Conservation (phyloP, 805 yeast species). For the Candida cerambycidarum region DNA sequence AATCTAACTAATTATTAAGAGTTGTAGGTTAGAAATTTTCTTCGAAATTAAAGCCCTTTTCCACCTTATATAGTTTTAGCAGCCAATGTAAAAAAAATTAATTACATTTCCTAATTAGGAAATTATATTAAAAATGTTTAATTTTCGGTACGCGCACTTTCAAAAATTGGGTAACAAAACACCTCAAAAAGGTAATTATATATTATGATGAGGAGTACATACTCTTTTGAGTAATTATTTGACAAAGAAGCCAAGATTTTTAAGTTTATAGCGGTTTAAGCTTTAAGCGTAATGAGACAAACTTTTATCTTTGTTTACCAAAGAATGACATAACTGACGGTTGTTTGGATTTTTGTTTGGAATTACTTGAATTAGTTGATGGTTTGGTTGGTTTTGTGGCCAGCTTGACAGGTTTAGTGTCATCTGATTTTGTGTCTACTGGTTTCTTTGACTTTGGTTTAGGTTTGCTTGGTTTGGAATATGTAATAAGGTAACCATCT, state of each 20-base stretch:
- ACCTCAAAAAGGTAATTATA: conserved; percentile 6
- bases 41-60: conserved; percentile 2
- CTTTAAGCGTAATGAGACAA: background rate
- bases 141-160: conserved; percentile 1
- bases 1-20: background rate
- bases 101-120: conserved; percentile 6
- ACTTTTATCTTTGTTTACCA: conserved; percentile 25
- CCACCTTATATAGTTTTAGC: conserved; percentile 7
- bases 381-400: conserved; percentile 10
- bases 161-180: background rate
- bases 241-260: conserved; percentile 1
- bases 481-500: conserved; percentile 51
- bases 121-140: conserved; percentile 1
- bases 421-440: conserved; percentile 3
- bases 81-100: background rate
- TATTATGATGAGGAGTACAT: background rate
- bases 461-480: conserved; percentile 23
- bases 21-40: background rate
- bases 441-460: conserved; percentile 14
- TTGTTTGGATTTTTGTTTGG: conserved; percentile 32
- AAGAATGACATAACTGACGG: conserved; percentile 50
- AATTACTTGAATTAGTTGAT: conserved; percentile 4
- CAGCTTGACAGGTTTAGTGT: conserved; percentile 9
- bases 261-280: background rate
- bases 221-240: conserved; percentile 1